Conservation (phyloP, 257 asterid species). For the Lithospermum erythrorhizon region DNA sequence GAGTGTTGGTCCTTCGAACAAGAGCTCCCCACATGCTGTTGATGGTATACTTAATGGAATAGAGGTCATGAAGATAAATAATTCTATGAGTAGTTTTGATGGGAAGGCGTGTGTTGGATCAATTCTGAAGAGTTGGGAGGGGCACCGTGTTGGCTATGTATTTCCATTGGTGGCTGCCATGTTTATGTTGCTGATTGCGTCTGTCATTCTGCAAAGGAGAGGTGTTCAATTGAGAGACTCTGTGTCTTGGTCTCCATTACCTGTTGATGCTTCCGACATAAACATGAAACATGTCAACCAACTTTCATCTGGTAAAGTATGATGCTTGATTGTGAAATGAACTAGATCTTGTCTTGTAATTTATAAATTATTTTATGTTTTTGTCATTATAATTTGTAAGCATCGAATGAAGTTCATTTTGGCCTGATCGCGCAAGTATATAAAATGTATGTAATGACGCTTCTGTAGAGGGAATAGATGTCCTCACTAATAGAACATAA, state of each 20-base stretch:
- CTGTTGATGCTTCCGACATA: slow-evolving; percentile 53
- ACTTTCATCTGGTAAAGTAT: slow-evolving; percentile 28
- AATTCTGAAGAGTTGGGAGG: slow-evolving; percentile 53
- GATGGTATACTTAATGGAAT: slow-evolving; percentile 83
- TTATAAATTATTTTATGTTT: too few relatives aligned
- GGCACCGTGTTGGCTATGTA: slow-evolving; percentile 23
- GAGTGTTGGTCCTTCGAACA: slow-evolving; percentile 68
- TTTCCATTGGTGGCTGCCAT: slow-evolving; percentile 45
- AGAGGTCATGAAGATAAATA: slow-evolving; percentile 76
- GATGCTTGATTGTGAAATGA: slow-evolving; percentile 14
- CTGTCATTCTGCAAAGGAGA: slow-evolving; percentile 43
- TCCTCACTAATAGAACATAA: background rate
- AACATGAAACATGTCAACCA: slow-evolving; percentile 32
- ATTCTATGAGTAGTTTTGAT: slow-evolving; percentile 59
- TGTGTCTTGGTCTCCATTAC: slow-evolving; percentile 57
- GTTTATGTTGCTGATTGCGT: slow-evolving; percentile 42
- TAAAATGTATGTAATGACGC: background rate
- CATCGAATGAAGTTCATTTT: background rate
- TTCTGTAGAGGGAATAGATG: background rate
- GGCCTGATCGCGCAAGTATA: background rate
- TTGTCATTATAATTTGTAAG: background rate
- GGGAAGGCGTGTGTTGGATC: slow-evolving; percentile 50
- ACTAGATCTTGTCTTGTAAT: background rate
- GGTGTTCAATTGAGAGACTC: slow-evolving; percentile 21
- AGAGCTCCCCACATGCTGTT: slow-evolving; percentile 48